phyloP scores from a whole-genome alignment of 495 filamentous ascomycete genomes.

The Podospora tetraspora region DNA sequence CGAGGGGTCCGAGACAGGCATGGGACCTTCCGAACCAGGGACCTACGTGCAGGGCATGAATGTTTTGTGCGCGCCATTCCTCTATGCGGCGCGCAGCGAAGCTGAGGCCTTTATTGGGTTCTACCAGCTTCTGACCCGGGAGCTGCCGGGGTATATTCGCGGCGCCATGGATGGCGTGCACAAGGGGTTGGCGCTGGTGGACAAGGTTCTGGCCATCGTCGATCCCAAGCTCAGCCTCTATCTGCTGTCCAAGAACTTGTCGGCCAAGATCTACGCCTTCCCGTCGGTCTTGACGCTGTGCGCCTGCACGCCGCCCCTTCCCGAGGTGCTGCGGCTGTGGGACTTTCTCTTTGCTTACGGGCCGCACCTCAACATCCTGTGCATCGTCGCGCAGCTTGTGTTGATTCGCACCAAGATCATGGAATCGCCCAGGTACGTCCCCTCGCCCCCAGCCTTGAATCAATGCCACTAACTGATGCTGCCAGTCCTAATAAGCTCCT shows the following conservation, averaged over 20 bases:
- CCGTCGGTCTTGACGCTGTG: slow-evolving; percentile 91
- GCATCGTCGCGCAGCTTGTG: slow-evolving; percentile 93
- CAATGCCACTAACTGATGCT: slow-evolving; percentile 7
- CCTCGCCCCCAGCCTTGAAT: background rate
- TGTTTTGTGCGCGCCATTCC: slow-evolving; percentile 94
- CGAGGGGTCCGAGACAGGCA: slow-evolving; percentile 50
- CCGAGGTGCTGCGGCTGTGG: slow-evolving; percentile 93
- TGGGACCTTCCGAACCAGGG: slow-evolving; percentile 52
- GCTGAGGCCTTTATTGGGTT: slow-evolving; percentile 92
- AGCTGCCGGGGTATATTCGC: slow-evolving; percentile 90
- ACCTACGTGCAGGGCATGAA: slow-evolving; percentile 99
- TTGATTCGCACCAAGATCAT: slow-evolving; percentile 81
- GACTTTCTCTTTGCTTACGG: slow-evolving; percentile 97
- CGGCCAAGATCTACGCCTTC: slow-evolving; percentile 95
- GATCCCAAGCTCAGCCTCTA: slow-evolving; percentile 82
- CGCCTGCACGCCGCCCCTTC: slow-evolving; percentile 93
- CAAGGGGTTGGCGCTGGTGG: slow-evolving; percentile 81
- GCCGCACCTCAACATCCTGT: slow-evolving; percentile 87
- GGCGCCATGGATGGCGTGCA: slow-evolving; percentile 98
- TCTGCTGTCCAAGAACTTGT: slow-evolving; percentile 76
- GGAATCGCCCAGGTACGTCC: slow-evolving; percentile 67
- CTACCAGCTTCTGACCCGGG: slow-evolving; percentile 77
- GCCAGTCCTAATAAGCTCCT: slow-evolving; percentile 83
- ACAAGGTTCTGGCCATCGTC: slow-evolving; percentile 81
- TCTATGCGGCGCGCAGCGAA: slow-evolving; percentile 92